Evolutionary conservation across 164 flowering plant species (phyloP).

Genomic region (Annona squamosa): DNA sequence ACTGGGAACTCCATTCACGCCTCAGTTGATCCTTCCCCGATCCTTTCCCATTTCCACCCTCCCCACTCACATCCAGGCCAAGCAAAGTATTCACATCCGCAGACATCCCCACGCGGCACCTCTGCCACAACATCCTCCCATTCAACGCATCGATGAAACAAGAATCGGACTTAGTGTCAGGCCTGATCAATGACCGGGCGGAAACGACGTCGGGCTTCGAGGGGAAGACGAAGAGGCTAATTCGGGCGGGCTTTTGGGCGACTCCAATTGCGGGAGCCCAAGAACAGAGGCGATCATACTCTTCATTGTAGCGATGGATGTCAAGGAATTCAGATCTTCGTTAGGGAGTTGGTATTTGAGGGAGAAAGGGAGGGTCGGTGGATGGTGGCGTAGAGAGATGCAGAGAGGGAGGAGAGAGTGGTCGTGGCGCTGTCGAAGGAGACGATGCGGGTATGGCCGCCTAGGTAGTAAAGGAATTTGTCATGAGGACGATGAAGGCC

Average conservation of each 20-base stretch:
- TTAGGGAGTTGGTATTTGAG: conserved; percentile 84
- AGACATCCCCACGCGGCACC: conserved; percentile 23
- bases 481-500: conserved; percentile 53
- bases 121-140: conserved; percentile 41
- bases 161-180: conserved; percentile 55
- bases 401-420: conserved; percentile 47
- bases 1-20: conserved; percentile 75
- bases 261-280: conserved; percentile 11
- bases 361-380: conserved; percentile 42
- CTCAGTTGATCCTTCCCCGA: conserved; percentile 21
- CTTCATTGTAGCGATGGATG: conserved; percentile 84
- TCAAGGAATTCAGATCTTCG: conserved; percentile 83
- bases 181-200: conserved; percentile 47
- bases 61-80: conserved; percentile 29
- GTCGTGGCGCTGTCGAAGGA: neutral
- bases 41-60: neutral
- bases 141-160: conserved; percentile 88
- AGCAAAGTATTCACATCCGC: conserved; percentile 39
- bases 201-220: conserved; percentile 36
- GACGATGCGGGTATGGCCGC: conserved; percentile 67
- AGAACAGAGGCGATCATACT: conserved; percentile 55
- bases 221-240: neutral
- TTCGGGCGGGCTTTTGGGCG: conserved; percentile 17
- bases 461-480: conserved; percentile 75
- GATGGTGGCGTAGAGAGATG: conserved; percentile 50